Percentiles rank a stretch among this genome's conserved stretches.
phyloP scores from a whole-genome alignment of 805 yeast genomes.

The Metschnikowia chrysomelidarum region DNA sequence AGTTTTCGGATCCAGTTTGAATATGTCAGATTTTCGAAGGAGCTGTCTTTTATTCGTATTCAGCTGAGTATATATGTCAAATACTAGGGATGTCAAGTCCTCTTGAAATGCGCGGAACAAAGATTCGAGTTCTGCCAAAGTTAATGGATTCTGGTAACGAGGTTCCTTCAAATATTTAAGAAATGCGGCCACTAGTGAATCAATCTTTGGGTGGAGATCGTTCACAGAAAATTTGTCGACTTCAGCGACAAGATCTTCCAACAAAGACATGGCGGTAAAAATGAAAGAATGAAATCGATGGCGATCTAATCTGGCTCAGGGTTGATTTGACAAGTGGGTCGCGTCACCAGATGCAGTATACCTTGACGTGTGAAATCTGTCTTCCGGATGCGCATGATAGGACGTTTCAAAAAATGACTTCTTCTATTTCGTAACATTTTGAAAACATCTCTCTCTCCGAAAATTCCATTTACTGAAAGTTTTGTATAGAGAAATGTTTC shows the following conservation, averaged over 20 bases:
- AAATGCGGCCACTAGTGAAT: constrained; percentile 27
- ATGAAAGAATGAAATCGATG: too few relatives aligned
- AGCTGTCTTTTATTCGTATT: constrained; percentile 39
- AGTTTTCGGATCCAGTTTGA: constrained; percentile 27
- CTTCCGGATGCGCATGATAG: too few relatives aligned
- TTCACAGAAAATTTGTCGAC: constrained; percentile 17
- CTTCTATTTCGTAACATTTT: too few relatives aligned
- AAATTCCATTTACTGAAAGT: too few relatives aligned
- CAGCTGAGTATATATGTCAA: constrained; percentile 36
- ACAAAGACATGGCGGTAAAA: too few relatives aligned
- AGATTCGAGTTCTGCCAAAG: constrained; percentile 32
- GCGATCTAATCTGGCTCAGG: too few relatives aligned
- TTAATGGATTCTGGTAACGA: constrained; percentile 40
- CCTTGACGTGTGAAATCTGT: too few relatives aligned
- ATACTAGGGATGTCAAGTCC: constrained; percentile 36
- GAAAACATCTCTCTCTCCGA: too few relatives aligned
- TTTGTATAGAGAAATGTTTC: too few relatives aligned
- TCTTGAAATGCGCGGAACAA: constrained; percentile 36
- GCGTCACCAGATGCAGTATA: too few relatives aligned
- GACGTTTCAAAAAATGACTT: too few relatives aligned
- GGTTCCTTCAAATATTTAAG: constrained; percentile 41
- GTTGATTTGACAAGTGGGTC: too few relatives aligned
- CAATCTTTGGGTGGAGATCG: constrained; percentile 28
- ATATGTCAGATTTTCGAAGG: constrained; percentile 28
- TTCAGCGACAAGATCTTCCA: constrained; percentile 23